Percentiles rank a stretch among this genome's conserved stretches.
phyloP scores from a whole-genome alignment of 2,329 filamentous ascomycete genomes.

The Fusarium agapanthi region DNA sequence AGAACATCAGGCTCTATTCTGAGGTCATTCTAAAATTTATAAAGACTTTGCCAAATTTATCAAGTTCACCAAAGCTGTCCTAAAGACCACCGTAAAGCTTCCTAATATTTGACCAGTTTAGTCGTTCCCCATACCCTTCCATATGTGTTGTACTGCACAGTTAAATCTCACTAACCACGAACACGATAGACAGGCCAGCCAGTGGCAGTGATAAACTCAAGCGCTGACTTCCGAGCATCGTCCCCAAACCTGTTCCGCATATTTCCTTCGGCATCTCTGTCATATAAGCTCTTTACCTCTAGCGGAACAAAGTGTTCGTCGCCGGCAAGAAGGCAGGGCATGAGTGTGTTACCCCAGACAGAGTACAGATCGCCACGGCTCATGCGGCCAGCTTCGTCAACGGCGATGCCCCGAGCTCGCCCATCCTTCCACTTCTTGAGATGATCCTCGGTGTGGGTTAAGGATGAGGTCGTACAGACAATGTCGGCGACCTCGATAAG shows the following conservation, averaged over 20 bases:
- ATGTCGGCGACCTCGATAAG: not conserved
- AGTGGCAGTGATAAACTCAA: not conserved
- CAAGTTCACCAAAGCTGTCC: fast-evolving
- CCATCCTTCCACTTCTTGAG: not conserved
- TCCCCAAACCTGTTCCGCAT: not conserved
- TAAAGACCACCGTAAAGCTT: not conserved
- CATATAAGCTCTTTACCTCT: not conserved
- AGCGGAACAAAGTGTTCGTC: not conserved
- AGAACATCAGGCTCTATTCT: not conserved
- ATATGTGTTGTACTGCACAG: no score
- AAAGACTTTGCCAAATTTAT: not conserved
- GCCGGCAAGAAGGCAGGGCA: not conserved
- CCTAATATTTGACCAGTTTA: fast-evolving
- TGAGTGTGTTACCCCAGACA: not conserved
- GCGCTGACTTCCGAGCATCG: not conserved
- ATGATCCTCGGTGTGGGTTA: not conserved
- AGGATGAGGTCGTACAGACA: not conserved
- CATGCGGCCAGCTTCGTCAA: not conserved
- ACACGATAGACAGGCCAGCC: not conserved
- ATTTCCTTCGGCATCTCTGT: fast-evolving
- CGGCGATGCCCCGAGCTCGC: not conserved
- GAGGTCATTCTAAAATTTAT: fast-evolving
- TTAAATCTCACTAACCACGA: no score
- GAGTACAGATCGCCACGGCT: not conserved
- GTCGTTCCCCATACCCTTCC: not conserved